Evolutionary conservation across 176 grass and related monocot genomes (phyloP).

Genomic region (Microstegium vimineum): DNA sequence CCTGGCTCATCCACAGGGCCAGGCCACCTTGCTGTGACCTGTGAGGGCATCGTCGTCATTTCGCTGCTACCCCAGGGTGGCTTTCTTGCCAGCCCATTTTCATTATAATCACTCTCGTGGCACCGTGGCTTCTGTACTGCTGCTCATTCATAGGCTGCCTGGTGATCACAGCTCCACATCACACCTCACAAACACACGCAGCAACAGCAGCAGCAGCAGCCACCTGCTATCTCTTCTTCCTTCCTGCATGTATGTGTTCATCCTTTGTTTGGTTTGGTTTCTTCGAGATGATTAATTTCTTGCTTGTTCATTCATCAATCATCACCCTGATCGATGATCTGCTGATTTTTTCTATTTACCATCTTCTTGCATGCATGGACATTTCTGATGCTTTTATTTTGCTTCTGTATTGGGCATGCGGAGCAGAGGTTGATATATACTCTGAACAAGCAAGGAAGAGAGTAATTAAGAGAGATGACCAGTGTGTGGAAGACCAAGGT

Average conservation of each 20-base stretch:
- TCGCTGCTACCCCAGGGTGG: neutral
- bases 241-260: constrained; percentile 7
- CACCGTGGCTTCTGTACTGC: constrained; percentile 25
- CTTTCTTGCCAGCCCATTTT: constrained; percentile 26
- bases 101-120: constrained; percentile 50
- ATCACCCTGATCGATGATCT: neutral
- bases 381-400: neutral
- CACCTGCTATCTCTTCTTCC: neutral
- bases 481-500: constrained; percentile 63
- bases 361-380: neutral
- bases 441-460: neutral
- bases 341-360: neutral
- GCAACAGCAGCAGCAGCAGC: neutral
- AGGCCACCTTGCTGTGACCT: neutral
- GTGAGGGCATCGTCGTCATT: neutral
- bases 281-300: neutral
- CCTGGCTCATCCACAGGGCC: neutral
- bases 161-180: constrained; percentile 28
- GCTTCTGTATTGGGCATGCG: neutral
- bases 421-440: neutral
- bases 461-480: constrained; percentile 11
- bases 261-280: neutral
- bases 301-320: neutral
- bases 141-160: constrained; percentile 11
- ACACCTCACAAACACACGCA: neutral